These are phyloP conservation scores for Ampelocalamus luodianensis DNA, from an alignment of 176 grass and related monocot species.

Conservation along the genomic window DNA sequence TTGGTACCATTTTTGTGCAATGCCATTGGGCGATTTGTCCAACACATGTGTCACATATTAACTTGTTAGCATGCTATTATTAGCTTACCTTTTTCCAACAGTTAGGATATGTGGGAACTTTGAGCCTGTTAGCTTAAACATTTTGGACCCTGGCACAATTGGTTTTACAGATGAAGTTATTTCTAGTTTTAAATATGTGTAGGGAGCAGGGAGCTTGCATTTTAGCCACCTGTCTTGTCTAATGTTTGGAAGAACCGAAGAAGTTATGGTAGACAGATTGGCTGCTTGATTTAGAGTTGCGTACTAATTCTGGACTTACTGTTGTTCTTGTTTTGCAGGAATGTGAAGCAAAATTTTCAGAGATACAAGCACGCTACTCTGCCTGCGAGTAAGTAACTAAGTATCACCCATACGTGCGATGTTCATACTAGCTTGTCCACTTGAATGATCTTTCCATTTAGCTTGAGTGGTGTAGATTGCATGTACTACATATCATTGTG, in stretches of 20 bases:
- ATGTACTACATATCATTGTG: slow-evolving; percentile 18
- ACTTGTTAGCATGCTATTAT: background rate
- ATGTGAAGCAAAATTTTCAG: slow-evolving; percentile 80
- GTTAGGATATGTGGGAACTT: background rate
- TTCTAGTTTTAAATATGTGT: slow-evolving; percentile 1
- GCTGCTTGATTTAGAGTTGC: background rate
- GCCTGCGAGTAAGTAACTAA: slow-evolving; percentile 82
- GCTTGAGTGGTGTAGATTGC: slow-evolving; percentile 4
- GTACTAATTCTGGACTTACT: background rate
- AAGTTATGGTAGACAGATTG: slow-evolving; percentile 23
- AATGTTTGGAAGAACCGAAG: background rate
- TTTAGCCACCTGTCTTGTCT: background rate
- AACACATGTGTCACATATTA: background rate
- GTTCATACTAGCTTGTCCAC: slow-evolving; percentile 14
- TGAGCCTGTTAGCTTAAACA: background rate
- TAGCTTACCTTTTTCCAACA: slow-evolving; percentile 9
- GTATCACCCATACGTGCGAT: slow-evolving; percentile 29
- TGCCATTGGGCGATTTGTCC: background rate
- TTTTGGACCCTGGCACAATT: background rate
- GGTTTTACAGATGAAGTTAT: slow-evolving; percentile 24
- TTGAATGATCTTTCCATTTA: slow-evolving; percentile 21
- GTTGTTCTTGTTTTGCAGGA: slow-evolving; percentile 59
- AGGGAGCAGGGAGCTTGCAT: background rate
- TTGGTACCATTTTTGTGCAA: background rate
- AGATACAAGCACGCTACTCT: slow-evolving; percentile 77